Conservation (phyloP, 139 green algal species). For the Tetraselmis chui region DNA sequence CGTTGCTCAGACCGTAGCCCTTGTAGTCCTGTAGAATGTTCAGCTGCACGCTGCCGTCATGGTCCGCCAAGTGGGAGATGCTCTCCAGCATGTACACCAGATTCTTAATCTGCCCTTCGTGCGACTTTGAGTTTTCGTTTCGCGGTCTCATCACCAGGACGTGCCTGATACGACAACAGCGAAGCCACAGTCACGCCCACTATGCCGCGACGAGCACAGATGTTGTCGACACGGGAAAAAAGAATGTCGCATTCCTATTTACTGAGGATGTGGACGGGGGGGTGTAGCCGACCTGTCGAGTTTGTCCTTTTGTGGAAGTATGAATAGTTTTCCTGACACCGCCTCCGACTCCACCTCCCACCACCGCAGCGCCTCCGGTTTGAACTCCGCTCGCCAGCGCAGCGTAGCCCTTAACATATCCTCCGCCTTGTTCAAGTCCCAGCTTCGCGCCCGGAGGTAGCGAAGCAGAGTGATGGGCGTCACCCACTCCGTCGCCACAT, state of each 20-base stretch:
- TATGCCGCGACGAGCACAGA: too few relatives aligned
- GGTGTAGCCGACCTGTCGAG: not conserved
- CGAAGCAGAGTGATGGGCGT: not conserved
- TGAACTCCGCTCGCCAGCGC: slow-evolving; percentile 19
- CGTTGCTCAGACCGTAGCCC: slow-evolving; percentile 31
- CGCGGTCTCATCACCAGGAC: slow-evolving; percentile 35
- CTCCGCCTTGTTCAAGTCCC: slow-evolving; percentile 37
- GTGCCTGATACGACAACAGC: too few relatives aligned
- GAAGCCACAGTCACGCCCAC: too few relatives aligned
- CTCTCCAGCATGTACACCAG: slow-evolving; percentile 46
- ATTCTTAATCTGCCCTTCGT: slow-evolving; percentile 36
- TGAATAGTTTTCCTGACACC: slow-evolving; percentile 3
- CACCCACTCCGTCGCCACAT: not conserved
- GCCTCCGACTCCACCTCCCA: slow-evolving; percentile 26
- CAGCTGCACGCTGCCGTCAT: not conserved
- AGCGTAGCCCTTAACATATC: slow-evolving; percentile 39
- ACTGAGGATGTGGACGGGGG: too few relatives aligned
- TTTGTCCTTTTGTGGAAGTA: not conserved
- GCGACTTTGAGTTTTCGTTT: slow-evolving; percentile 34
- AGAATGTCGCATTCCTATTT: too few relatives aligned
- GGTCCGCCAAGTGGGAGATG: not conserved
- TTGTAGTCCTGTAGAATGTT: slow-evolving; percentile 26
- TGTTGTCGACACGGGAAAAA: too few relatives aligned
- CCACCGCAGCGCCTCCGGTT: slow-evolving; percentile 14
- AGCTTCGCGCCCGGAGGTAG: slow-evolving; percentile 37